phyloP scores from a whole-genome alignment of 768 basidiomycete species.

The Termitomyces sp. region DNA sequence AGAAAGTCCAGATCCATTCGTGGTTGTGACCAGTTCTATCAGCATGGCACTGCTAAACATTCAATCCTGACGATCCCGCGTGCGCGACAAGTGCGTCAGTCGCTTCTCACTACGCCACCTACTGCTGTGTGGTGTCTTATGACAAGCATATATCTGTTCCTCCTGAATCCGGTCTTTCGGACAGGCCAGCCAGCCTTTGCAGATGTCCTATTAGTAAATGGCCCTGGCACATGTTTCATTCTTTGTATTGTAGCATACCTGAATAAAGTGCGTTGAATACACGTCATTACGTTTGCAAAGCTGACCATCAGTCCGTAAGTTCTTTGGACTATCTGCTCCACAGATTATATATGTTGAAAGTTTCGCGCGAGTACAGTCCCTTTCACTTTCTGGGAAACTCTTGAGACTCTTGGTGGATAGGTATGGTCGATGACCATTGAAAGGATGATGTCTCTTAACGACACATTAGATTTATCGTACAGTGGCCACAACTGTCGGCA shows the following conservation, averaged over 20 bases:
- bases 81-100: conserved; percentile 84
- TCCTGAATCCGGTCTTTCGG: conserved; percentile 43
- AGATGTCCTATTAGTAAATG: conserved; percentile 86
- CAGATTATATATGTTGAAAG: conserved; percentile 87
- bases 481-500: conserved; percentile 68
- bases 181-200: conserved; percentile 37
- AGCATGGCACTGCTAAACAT: conserved; percentile 29
- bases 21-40: conserved; percentile 5
- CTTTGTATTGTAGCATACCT: conserved; percentile 70
- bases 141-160: conserved; percentile 58
- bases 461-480: conserved; percentile 71
- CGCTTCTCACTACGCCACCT: conserved; percentile 63
- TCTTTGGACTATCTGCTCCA: conserved; percentile 72
- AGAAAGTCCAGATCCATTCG: neutral
- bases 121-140: conserved; percentile 63
- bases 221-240: conserved; percentile 90
- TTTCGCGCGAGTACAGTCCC: conserved; percentile 78
- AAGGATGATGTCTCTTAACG: neutral
- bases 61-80: conserved; percentile 72
- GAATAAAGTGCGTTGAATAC: conserved; percentile 56
- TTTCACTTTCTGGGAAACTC: conserved; percentile 84
- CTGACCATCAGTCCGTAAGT: conserved; percentile 38
- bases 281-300: neutral
- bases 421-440: conserved; percentile 32
- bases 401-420: conserved; percentile 80